These are phyloP conservation scores for Maudiozyma serrabonitensis DNA, from an alignment of 805 yeast genomes.

Conservation along the genomic window DNA sequence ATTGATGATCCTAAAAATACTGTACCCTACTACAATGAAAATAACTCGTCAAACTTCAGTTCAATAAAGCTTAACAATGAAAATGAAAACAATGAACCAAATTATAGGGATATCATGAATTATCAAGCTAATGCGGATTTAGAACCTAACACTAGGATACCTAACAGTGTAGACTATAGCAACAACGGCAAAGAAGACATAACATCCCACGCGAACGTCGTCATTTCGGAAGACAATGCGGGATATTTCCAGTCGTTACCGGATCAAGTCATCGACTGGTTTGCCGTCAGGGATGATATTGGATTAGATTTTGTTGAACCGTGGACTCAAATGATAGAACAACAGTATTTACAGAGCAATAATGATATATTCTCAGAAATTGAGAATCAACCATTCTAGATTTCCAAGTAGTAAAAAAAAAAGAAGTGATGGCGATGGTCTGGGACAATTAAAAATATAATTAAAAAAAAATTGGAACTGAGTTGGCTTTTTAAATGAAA, in stretches of 20 bases:
- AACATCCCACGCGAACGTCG: background rate
- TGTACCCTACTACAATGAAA: too few species aligned
- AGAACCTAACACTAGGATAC: background rate
- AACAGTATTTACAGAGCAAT: conserved; percentile 36
- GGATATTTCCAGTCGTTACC: conserved; percentile 6
- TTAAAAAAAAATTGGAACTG: too few species aligned
- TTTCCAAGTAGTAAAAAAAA: too few species aligned
- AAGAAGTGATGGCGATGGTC: background rate
- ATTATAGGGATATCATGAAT: background rate
- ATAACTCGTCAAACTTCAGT: too few species aligned
- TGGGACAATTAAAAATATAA: background rate
- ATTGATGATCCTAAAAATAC: too few species aligned
- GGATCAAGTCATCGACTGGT: conserved; percentile 40
- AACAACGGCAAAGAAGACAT: background rate
- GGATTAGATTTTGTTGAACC: conserved; percentile 61
- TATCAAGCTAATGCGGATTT: background rate
- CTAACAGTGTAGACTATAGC: background rate
- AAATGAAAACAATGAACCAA: too few species aligned
- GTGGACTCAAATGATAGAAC: conserved; percentile 73
- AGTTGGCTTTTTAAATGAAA: too few species aligned
- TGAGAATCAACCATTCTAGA: conserved; percentile 2
- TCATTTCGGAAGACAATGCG: background rate
- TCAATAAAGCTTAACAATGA: too few species aligned
- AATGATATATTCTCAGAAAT: conserved; percentile 6
- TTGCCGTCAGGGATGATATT: conserved; percentile 37